phyloP scores from a whole-genome alignment of 192 early-diverging fungal species.

The Thamnidium elegans region DNA sequence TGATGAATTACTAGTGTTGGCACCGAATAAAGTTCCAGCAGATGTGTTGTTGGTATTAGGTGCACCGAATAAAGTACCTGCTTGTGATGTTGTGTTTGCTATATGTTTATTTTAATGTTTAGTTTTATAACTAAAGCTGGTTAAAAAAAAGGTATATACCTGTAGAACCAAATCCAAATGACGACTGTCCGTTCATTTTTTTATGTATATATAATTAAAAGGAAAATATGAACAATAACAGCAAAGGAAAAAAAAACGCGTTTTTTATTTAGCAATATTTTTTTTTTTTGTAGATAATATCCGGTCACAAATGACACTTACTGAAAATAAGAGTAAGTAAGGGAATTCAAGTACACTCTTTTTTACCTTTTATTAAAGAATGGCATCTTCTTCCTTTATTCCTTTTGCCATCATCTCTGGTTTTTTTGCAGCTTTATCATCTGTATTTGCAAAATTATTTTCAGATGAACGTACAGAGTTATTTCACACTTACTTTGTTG shows the following conservation, averaged over 20 bases:
- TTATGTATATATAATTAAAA: neutral
- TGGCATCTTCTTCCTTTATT: slow-evolving; percentile 33
- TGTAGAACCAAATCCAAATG: slow-evolving; percentile 9
- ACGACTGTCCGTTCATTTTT: neutral
- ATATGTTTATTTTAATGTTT: no score
- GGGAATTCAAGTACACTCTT: neutral
- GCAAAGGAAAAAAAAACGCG: no score
- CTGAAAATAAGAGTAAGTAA: neutral
- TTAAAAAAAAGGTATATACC: slow-evolving; percentile 6
- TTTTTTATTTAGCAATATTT: no score
- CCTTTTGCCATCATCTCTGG: slow-evolving; percentile 61
- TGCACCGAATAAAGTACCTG: slow-evolving; percentile 18
- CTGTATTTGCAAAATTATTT: slow-evolving; percentile 79
- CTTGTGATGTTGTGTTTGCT: neutral
- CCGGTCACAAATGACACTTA: neutral
- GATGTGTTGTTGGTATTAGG: neutral
- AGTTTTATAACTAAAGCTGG: neutral
- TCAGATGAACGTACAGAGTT: slow-evolving; percentile 50
- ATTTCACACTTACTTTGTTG: slow-evolving; percentile 20
- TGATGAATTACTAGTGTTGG: neutral
- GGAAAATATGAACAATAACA: no score
- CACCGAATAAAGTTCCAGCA: slow-evolving; percentile 13
- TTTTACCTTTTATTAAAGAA: neutral
- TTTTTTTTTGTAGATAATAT: neutral
- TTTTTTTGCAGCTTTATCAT: slow-evolving; percentile 70